phyloP scores from a whole-genome alignment of 2,329 filamentous ascomycete genomes.

The Colletotrichum gloeosporioides region DNA sequence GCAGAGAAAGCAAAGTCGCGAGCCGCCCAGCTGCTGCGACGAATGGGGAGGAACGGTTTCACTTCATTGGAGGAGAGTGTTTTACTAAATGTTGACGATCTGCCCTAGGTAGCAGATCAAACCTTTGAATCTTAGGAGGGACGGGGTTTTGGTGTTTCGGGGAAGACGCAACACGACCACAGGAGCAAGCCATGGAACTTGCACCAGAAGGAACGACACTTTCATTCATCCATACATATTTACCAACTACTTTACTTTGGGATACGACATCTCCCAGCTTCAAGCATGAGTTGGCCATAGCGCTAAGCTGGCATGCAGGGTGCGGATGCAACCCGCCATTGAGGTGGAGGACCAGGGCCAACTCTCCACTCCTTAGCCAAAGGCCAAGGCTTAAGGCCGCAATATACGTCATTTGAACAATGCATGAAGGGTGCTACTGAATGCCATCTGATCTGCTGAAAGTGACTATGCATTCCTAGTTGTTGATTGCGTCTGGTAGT shows the following conservation, averaged over 20 bases:
- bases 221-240: background rate
- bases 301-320: background rate
- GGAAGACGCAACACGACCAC: background rate
- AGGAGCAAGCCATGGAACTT: background rate
- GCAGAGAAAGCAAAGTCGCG: background rate
- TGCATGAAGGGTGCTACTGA: background rate
- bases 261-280: background rate
- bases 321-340: background rate
- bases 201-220: background rate
- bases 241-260: background rate
- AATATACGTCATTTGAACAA: background rate
- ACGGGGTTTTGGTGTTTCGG: background rate
- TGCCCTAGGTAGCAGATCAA: background rate
- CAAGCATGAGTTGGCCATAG: background rate
- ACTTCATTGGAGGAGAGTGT: constrained; percentile 4
- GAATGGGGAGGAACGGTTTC: background rate
- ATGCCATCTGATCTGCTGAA: background rate
- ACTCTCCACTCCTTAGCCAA: background rate
- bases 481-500: background rate
- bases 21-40: background rate
- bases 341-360: background rate
- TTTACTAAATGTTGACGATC: background rate
- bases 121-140: background rate
- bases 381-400: background rate
- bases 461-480: background rate